Conservation (phyloP, 768 basidiomycete genomes). For the Paxillus ammoniavirescens region DNA sequence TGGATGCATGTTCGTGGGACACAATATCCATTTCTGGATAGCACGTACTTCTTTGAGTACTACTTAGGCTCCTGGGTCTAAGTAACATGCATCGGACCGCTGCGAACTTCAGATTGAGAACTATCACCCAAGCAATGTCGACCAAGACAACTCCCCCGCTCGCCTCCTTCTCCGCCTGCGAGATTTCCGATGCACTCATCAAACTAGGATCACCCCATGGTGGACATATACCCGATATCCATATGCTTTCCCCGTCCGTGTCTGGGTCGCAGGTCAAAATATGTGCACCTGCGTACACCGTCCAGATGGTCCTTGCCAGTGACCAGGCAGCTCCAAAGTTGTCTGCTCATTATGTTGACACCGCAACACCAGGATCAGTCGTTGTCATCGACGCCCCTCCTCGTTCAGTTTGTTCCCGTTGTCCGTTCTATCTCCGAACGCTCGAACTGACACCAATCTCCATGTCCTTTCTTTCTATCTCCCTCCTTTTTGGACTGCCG, state of each 20-base stretch:
- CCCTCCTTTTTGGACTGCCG: background rate
- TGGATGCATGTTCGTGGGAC: background rate
- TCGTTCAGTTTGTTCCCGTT: slow-evolving; percentile 43
- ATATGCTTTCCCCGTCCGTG: slow-evolving; percentile 39
- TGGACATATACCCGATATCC: slow-evolving; percentile 79
- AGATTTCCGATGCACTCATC: slow-evolving; percentile 86
- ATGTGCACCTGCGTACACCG: slow-evolving; percentile 85
- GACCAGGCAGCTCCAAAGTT: slow-evolving; percentile 63
- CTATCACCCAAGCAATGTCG: slow-evolving; percentile 19
- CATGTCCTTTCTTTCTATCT: background rate
- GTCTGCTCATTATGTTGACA: slow-evolving; percentile 79
- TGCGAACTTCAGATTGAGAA: too few relatives aligned
- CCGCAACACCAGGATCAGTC: slow-evolving; percentile 59
- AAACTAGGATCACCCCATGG: slow-evolving; percentile 73
- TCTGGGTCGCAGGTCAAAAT: slow-evolving; percentile 40
- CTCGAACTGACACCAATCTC: background rate
- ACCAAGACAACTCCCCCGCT: slow-evolving; percentile 14
- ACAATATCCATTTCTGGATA: slow-evolving; percentile 2
- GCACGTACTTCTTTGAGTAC: background rate
- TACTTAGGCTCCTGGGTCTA: too few relatives aligned
- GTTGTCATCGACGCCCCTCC: slow-evolving; percentile 75
- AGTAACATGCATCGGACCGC: too few relatives aligned
- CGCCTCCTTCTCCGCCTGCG: slow-evolving; percentile 64
- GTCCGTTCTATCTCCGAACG: slow-evolving; percentile 5
- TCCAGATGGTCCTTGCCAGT: slow-evolving; percentile 68